phyloP scores from a whole-genome alignment of 441 rosid species.

The Populus hybrid region DNA sequence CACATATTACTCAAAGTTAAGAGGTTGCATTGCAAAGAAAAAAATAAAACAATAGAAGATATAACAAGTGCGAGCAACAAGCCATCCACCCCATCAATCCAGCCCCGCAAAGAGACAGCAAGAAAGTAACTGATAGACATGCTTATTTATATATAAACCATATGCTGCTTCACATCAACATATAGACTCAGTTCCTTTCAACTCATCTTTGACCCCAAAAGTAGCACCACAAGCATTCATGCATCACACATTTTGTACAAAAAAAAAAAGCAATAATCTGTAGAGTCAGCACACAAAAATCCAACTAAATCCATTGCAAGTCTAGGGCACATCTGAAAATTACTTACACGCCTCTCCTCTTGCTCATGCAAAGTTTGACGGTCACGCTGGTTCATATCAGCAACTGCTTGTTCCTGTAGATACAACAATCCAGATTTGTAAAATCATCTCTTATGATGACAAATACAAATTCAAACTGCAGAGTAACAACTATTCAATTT shows the following conservation, averaged over 20 bases:
- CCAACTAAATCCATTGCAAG: slow-evolving; percentile 3
- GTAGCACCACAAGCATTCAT: neutral
- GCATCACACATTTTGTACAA: neutral
- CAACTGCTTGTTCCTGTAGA: slow-evolving; percentile 77
- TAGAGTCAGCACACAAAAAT: neutral
- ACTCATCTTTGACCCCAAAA: neutral
- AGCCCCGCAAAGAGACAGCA: neutral
- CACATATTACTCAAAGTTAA: slow-evolving; percentile 5
- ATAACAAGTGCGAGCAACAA: neutral
- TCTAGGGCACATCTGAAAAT: neutral
- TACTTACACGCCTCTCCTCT: slow-evolving; percentile 84
- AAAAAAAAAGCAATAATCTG: neutral
- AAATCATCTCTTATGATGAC: slow-evolving; percentile 3
- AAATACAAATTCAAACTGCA: neutral
- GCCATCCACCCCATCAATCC: neutral
- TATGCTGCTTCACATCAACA: neutral
- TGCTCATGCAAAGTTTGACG: slow-evolving; percentile 71
- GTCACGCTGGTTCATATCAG: slow-evolving; percentile 89
- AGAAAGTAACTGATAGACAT: neutral
- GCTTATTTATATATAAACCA: neutral
- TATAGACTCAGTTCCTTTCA: too few species aligned
- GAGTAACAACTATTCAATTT: neutral
- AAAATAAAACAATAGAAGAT: neutral
- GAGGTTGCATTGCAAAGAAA: neutral
- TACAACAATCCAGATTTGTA: slow-evolving; percentile 21